These are phyloP conservation scores for Chlamydomonas applanata DNA, from an alignment of 139 green algal genomes.

Conservation along the genomic window DNA sequence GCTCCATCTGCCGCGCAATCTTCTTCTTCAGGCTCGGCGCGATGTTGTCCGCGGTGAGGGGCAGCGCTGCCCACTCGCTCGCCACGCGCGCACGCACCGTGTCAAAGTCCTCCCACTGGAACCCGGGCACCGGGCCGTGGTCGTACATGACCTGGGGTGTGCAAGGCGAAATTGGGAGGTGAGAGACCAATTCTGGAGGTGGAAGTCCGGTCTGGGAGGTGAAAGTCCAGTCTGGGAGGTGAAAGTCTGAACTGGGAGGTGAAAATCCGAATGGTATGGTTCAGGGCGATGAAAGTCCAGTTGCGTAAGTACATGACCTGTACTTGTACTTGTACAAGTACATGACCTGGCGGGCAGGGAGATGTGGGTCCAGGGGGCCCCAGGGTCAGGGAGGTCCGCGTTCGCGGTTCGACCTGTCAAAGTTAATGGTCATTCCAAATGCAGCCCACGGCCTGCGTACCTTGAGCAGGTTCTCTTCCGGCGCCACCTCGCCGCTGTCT, in stretches of 20 bases:
- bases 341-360: no score
- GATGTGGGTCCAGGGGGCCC: no score
- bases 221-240: no score
- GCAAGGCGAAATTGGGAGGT: background rate
- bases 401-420: no score
- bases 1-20: conserved; percentile 42
- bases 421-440: no score
- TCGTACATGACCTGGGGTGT: conserved; percentile 70
- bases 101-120: conserved; percentile 74
- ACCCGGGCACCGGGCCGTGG: conserved; percentile 49
- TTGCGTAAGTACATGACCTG: no score
- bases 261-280: no score
- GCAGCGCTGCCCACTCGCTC: conserved; percentile 67
- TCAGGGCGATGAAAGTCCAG: no score
- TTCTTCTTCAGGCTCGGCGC: conserved; percentile 57
- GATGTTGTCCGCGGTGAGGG: conserved; percentile 57
- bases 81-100: conserved; percentile 52
- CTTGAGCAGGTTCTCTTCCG: conserved; percentile 69
- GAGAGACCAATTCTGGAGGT: background rate
- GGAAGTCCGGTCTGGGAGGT: background rate
- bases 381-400: no score
- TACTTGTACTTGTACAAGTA: no score
- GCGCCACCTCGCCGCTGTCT: conserved; percentile 54
- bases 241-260: background rate
- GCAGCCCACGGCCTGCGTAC: no score